Base-by-base conservation (phyloP, 2,329 filamentous ascomycete species). In the Aspergillus pseudoviridinutans region DNA sequence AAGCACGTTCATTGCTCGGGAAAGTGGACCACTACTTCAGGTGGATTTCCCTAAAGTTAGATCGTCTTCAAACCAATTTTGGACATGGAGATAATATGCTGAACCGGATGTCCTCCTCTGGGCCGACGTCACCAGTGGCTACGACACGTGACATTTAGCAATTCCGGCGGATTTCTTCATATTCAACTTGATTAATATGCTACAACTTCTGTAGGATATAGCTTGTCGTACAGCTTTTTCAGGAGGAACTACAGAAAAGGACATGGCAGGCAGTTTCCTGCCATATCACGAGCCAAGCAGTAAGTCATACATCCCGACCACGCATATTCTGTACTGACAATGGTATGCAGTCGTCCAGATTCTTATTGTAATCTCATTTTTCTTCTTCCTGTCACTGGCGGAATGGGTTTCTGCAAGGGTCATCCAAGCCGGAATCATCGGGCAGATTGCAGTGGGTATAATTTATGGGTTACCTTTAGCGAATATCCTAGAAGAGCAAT, bases 401-500 rank as follows among this genome's bases (percentile, higher is more conserved):
- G 73, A 76, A 70, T 79, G 73, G 72, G 24, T 75, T 0, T 76
- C 76, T 2, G 70, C 74, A 22, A 74, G 74, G 60, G 57, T 78
- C 32, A 68, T 80, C 49, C 74, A 73, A 9, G 78, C 78, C 6
- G 77, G 78, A 2, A 74, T 80, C 24, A 77, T 81, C 42, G 79
- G 79, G 4, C 77, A 78, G 49, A 80, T 80, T 55, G 66, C 76
- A 2, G 75, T 80, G 8, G 79, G 79, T 2, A 75, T 81, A 35
- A 70, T 80, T 20, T 81, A 80, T 52, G 79, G 79, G 41, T 61
- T 70, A 29, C 78, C 78, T 2, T 59, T 80, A 22, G 78, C 71
- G n/a, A 72, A 79, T 61, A 77, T 80, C 49, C 66, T 80, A n/a
- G 62, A 72, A 3, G 41, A 64, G 4, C 60, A 71, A 24, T 79